Conservation (phyloP, 164 flowering plant genomes). For the Tinospora cordifolia region DNA sequence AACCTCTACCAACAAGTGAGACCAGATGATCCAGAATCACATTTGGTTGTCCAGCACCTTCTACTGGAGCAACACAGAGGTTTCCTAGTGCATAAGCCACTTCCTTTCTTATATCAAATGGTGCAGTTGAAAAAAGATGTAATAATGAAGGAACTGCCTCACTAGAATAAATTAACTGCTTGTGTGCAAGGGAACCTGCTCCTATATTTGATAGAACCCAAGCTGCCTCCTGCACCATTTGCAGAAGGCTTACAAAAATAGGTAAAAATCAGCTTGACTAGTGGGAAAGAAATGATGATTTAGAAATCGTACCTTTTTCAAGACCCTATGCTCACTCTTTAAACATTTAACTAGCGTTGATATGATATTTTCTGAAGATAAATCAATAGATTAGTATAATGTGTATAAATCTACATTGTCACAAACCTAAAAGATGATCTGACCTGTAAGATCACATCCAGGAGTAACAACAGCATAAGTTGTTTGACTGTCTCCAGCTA, state of each 20-base stretch:
- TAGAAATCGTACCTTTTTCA: conserved; percentile 62
- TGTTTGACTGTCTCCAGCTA: conserved; percentile 65
- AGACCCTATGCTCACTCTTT: conserved; percentile 81
- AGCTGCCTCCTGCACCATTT: conserved; percentile 69
- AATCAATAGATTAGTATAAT: conserved; percentile 5
- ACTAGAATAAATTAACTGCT: conserved; percentile 57
- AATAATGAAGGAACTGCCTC: conserved; percentile 56
- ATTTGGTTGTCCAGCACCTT: conserved; percentile 47
- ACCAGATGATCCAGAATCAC: conserved; percentile 74
- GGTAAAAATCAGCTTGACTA: neutral
- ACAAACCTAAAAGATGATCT: conserved; percentile 17
- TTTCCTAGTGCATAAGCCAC: conserved; percentile 88
- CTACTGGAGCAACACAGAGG: conserved; percentile 74
- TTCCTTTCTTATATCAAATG: conserved; percentile 88
- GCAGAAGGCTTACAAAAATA: conserved; percentile 1
- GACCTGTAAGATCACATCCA: conserved; percentile 69
- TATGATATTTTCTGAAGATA: conserved; percentile 45
- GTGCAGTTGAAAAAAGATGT: conserved; percentile 68
- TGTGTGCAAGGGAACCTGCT: conserved; percentile 83
- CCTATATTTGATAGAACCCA: conserved; percentile 96
- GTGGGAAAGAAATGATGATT: neutral
- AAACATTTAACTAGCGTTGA: conserved; percentile 66
- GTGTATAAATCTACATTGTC: neutral
- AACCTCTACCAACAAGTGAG: conserved; percentile 67
- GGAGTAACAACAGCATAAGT: conserved; percentile 43